Evolutionary conservation across 306 rosid genomes (phyloP).

Genomic region (Begonia peltatifolia): DNA sequence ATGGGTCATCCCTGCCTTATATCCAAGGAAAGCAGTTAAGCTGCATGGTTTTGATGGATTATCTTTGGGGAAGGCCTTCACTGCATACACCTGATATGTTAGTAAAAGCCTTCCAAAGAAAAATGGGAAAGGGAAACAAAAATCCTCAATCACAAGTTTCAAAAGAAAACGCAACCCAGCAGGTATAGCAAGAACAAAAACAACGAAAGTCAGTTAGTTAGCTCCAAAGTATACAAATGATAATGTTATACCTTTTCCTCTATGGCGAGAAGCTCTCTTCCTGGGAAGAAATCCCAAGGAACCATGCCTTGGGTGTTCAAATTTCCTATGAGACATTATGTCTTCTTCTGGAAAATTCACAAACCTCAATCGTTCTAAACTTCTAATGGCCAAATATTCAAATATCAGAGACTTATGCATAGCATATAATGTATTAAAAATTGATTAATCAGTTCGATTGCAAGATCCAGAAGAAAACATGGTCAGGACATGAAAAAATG

Average conservation of each 20-base stretch:
- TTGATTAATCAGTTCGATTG: background rate
- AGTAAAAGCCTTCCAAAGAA: background rate
- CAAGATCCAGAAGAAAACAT: background rate
- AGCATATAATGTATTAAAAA: background rate
- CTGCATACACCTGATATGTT: conserved; percentile 18
- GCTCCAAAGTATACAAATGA: too few relatives aligned
- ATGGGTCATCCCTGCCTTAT: conserved; percentile 85
- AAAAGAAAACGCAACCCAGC: background rate
- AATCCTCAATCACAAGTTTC: background rate
- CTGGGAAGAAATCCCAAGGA: conserved; percentile 46
- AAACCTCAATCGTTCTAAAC: background rate
- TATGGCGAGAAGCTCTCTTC: conserved; percentile 38
- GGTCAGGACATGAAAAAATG: background rate
- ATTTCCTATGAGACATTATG: conserved; percentile 42
- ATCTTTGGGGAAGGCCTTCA: conserved; percentile 70
- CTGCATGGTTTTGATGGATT: conserved; percentile 42
- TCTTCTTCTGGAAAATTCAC: conserved; percentile 6
- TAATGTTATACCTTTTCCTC: conserved; percentile 30
- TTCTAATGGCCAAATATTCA: background rate
- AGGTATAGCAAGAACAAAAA: too few relatives aligned
- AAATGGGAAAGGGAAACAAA: background rate
- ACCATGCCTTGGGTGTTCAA: conserved; percentile 46
- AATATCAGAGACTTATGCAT: background rate
- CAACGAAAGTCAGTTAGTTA: too few relatives aligned
- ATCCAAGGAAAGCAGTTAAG: conserved; percentile 67